A percentile compares a stretch with the other conserved stretches of the same genome.
Conservation (phyloP, 2,329 filamentous ascomycete species). For the Epichloe typhina region DNA sequence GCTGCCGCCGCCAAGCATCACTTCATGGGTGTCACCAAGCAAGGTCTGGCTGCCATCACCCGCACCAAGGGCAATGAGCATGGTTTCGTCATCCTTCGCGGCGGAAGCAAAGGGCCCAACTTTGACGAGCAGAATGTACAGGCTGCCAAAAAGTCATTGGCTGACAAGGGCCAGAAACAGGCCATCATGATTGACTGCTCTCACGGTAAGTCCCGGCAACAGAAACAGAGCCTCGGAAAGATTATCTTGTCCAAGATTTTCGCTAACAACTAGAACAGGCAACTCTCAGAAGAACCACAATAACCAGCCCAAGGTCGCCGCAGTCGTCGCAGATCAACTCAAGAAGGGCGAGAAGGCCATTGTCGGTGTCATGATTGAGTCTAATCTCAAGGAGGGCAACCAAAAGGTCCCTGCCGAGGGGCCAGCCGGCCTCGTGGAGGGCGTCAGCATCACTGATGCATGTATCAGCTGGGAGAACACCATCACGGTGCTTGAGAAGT, state of each 20-base stretch:
- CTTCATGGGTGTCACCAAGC: conserved; percentile 98
- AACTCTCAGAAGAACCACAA: conserved; percentile 97
- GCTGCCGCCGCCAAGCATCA: conserved; percentile 77
- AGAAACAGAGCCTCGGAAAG: not conserved
- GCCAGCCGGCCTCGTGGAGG: conserved; percentile 64
- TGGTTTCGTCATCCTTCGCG: conserved; percentile 91
- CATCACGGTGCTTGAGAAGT: conserved; percentile 65
- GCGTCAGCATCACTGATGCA: conserved; percentile 89
- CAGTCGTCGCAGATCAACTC: conserved; percentile 70
- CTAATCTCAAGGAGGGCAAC: conserved; percentile 83
- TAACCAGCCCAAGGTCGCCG: conserved; percentile 71
- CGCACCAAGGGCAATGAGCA: conserved; percentile 90
- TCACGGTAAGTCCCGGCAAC: conserved; percentile 51
- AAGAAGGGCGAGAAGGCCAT: conserved; percentile 77
- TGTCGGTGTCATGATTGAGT: conserved; percentile 97
- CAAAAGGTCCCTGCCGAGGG: conserved; percentile 76
- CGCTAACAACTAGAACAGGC: conserved; percentile 32
- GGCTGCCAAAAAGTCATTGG: conserved; percentile 62
- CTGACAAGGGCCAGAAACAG: conserved; percentile 71
- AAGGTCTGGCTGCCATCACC: conserved; percentile 88
- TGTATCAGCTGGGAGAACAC: conserved; percentile 92
- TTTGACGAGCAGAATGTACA: conserved; percentile 78
- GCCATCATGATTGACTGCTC: conserved; percentile 98
- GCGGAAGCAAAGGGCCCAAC: conserved; percentile 86
- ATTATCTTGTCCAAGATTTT: no score